Base-by-base conservation (phyloP, 192 early-diverging fungal species). In the Backusella westeae region DNA sequence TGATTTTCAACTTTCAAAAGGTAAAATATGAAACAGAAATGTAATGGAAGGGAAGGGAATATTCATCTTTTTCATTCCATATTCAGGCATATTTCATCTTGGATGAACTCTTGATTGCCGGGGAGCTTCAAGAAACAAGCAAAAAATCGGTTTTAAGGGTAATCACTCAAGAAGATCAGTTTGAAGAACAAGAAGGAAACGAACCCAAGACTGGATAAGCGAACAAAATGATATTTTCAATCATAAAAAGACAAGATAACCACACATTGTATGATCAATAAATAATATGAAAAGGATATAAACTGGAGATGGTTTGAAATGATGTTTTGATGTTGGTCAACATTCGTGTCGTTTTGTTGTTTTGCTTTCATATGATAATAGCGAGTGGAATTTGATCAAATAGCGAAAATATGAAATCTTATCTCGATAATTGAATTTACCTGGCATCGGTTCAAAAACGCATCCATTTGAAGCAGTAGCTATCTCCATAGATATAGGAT, bases 1-100 rank as follows among this genome's bases (percentile, higher is more conserved):
- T 99, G 72, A 98, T 99, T 74, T 99, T 98, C 89, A 95, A 98
- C 86, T 99, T 97, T 85, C 95, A 99, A 70, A 90, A 91, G 82
- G 83, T 85, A 82, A 59, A 9, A 23, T 1, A 23, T 23, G 53
- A 59, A 59, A 23, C 17, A 19, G 17, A 42, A 19, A 32, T 44
- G 6, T 41, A 71, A 34, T 26, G 21, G 39, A 73, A 44, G 65
- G 23, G 46, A 73, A 44, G 63, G 23, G 46, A 53, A 52, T 15
- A 38, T 19, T 41, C 26, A 35, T 67, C 63, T 21, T 26, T 4
- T 59, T 15, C 4, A 49, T 39, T 39, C 42, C 26, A 59, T 7
- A 63, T 65, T 39, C 71, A 92, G 78, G 95, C 94, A 12, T 95
- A 95, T 71, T 95, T 93, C 83, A 92, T 95, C 23, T 77, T 94